These are phyloP conservation scores for Boeremia exigua DNA, from an alignment of 2,329 filamentous ascomycete genomes.

Conservation along the genomic window DNA sequence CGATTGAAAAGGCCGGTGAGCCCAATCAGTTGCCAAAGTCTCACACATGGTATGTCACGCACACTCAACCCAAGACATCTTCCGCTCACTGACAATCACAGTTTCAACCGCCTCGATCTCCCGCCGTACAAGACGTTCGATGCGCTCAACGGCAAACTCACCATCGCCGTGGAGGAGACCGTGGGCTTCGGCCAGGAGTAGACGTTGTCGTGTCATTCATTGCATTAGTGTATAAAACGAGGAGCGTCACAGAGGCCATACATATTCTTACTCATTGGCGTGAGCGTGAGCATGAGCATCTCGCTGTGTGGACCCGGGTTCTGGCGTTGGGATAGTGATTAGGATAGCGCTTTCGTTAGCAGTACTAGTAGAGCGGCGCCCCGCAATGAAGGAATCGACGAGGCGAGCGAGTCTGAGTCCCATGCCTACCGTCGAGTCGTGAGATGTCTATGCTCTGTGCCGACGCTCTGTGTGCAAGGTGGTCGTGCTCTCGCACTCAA, in stretches of 20 bases:
- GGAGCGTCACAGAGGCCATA: slow-evolving; percentile 1
- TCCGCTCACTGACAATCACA: slow-evolving; percentile 46
- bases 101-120: slow-evolving; percentile 96
- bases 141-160: slow-evolving; percentile 84
- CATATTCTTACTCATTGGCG: slow-evolving; percentile 5
- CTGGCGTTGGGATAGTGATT: slow-evolving; percentile 3
- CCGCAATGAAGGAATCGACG: neutral
- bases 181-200: slow-evolving; percentile 98
- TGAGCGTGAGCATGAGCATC: neutral
- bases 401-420: no score
- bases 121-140: slow-evolving; percentile 92
- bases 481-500: no score
- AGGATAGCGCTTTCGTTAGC: slow-evolving; percentile 2
- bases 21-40: slow-evolving; percentile 90
- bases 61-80: neutral
- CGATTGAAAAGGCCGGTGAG: slow-evolving; percentile 97
- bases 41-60: slow-evolving; percentile 83
- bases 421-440: no score
- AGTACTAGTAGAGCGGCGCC: neutral
- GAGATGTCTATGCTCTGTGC: no score
- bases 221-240: slow-evolving; percentile 11
- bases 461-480: no score
- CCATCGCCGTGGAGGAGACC: slow-evolving; percentile 97
- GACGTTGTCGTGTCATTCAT: slow-evolving; percentile 4
- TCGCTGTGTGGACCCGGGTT: neutral